Conservation (phyloP, 1,139 yeast species). For the Torulaspora globosa region DNA sequence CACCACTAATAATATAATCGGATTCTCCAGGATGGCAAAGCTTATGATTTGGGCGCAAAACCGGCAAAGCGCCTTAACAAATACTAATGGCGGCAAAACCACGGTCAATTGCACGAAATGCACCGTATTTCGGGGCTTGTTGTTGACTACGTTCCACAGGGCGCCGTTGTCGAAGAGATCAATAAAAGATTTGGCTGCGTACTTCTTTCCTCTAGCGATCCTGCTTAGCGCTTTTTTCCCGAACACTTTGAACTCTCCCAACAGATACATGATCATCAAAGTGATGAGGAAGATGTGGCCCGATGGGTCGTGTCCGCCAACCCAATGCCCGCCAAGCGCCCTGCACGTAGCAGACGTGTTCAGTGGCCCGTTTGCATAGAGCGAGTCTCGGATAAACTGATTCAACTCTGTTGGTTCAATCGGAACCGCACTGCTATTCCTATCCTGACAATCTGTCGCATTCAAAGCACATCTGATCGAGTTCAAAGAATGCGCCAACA, state of each 20-base stretch:
- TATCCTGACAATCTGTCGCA: conserved; percentile 3
- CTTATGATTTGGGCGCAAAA: conserved; percentile 25
- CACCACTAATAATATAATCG: conserved; percentile 43
- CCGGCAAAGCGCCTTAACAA: conserved; percentile 7
- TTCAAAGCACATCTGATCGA: conserved; percentile 12
- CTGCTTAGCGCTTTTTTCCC: conserved; percentile 20
- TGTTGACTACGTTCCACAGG: conserved; percentile 15
- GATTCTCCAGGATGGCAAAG: conserved; percentile 37
- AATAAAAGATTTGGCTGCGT: conserved; percentile 4
- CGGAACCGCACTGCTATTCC: background rate
- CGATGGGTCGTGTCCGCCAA: conserved; percentile 93
- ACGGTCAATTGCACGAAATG: conserved; percentile 7
- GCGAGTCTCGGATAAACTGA: conserved; percentile 14
- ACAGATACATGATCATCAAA: conserved; percentile 64
- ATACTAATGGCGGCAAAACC: conserved; percentile 14
- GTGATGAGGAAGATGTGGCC: conserved; percentile 86
- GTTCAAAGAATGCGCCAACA: conserved; percentile 9
- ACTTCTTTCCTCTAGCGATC: conserved; percentile 8
- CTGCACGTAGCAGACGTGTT: conserved; percentile 54
- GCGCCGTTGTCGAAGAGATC: conserved; percentile 19
- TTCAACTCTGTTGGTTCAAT: conserved; percentile 17
- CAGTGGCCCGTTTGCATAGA: conserved; percentile 10
- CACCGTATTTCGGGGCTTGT: conserved; percentile 14
- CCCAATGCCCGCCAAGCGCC: conserved; percentile 65
- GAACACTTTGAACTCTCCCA: conserved; percentile 57